A percentile compares a stretch with the other conserved stretches of the same genome.
phyloP scores from a whole-genome alignment of 805 yeast genomes.

The Yarrowia sp. region DNA sequence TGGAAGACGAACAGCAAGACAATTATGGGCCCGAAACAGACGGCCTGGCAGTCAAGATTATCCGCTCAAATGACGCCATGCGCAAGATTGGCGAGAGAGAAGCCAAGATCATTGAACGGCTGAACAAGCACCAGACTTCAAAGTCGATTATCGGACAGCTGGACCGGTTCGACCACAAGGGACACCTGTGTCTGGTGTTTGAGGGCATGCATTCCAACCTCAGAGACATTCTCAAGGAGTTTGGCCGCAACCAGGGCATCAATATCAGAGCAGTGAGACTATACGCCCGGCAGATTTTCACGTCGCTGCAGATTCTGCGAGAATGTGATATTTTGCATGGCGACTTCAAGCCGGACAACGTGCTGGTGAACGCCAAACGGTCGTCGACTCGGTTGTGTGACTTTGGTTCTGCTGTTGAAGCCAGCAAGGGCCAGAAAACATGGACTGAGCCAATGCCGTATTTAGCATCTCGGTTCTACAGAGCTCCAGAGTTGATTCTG shows the following conservation, averaged over 20 bases:
- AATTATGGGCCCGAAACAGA: not conserved
- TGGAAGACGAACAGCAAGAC: constrained; percentile 23
- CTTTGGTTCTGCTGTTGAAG: constrained; percentile 73
- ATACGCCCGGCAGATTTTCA: constrained; percentile 69
- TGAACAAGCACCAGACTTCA: constrained; percentile 59
- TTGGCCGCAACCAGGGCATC: constrained; percentile 81
- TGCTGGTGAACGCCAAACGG: constrained; percentile 58
- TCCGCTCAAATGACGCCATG: constrained; percentile 68
- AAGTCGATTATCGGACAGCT: constrained; percentile 64
- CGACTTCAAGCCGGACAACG: constrained; percentile 89
- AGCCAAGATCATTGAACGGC: constrained; percentile 52
- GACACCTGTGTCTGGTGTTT: constrained; percentile 82
- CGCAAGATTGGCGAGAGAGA: constrained; percentile 71
- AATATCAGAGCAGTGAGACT: constrained; percentile 64
- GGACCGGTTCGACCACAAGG: constrained; percentile 74
- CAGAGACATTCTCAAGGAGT: constrained; percentile 71
- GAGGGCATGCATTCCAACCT: constrained; percentile 76
- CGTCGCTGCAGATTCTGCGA: constrained; percentile 66
- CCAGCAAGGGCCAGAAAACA: constrained; percentile 27
- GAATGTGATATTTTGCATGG: constrained; percentile 77
- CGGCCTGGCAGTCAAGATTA: constrained; percentile 53
- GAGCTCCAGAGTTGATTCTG: constrained; percentile 75
- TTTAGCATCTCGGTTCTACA: constrained; percentile 59
- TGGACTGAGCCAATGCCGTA: constrained; percentile 37
- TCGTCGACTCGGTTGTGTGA: constrained; percentile 82